These are phyloP conservation scores for Neonectria punicea DNA, from an alignment of 2,329 filamentous ascomycete species.

Conservation along the genomic window DNA sequence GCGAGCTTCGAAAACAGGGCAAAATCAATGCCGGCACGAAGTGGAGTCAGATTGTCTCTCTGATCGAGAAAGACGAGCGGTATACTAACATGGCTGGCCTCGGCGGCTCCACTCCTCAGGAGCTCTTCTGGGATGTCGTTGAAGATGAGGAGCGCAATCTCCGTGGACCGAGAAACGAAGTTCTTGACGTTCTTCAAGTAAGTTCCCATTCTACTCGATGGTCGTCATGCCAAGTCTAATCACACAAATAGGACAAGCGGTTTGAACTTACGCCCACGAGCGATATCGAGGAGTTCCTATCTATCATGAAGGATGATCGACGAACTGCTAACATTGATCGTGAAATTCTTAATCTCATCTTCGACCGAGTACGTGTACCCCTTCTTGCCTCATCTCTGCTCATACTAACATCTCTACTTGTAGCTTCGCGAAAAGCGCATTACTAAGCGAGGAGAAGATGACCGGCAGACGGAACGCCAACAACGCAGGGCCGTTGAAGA, in stretches of 20 bases:
- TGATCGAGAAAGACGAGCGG: slow-evolving; percentile 82
- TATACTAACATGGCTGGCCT: slow-evolving; percentile 88
- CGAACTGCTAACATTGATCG: slow-evolving; percentile 88
- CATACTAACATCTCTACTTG: slow-evolving; percentile 18
- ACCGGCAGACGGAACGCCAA: slow-evolving; percentile 85
- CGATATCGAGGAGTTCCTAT: slow-evolving; percentile 87
- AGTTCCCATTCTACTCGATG: slow-evolving; percentile 47
- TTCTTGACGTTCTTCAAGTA: slow-evolving; percentile 89
- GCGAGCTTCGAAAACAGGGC: slow-evolving; percentile 77
- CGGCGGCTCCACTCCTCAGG: slow-evolving; percentile 83
- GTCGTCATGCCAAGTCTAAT: slow-evolving; percentile 22
- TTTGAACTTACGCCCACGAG: slow-evolving; percentile 91
- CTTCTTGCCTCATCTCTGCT: not conserved
- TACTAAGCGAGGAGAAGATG: slow-evolving; percentile 78
- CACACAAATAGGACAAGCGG: slow-evolving; percentile 75
- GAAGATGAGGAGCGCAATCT: slow-evolving; percentile 94
- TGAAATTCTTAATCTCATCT: slow-evolving; percentile 83
- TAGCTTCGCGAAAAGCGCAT: slow-evolving; percentile 87
- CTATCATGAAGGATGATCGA: slow-evolving; percentile 84
- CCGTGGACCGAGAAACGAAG: slow-evolving; percentile 81
- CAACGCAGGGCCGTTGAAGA: slow-evolving; percentile 87
- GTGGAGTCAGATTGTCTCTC: slow-evolving; percentile 83
- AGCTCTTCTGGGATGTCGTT: slow-evolving; percentile 95
- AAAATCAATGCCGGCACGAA: slow-evolving; percentile 91
- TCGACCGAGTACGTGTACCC: slow-evolving; percentile 72